A percentile compares a stretch with the other conserved stretches of the same genome.
Evolutionary conservation across 768 basidiomycete species (phyloP).

Genomic region (Strobilomyces echinocephalus): DNA sequence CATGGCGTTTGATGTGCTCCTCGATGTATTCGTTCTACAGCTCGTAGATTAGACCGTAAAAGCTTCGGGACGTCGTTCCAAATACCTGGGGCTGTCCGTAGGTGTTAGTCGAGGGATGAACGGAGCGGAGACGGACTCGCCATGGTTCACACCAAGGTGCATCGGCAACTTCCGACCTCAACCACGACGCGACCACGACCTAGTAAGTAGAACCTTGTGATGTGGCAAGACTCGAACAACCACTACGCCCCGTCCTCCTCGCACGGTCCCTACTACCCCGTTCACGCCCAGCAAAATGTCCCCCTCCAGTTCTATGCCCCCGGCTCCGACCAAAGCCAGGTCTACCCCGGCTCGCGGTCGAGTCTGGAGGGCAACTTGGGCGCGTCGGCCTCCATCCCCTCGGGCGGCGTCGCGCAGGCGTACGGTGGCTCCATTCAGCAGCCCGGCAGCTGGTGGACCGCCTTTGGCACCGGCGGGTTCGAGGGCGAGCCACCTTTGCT

Average conservation of each 20-base stretch:
- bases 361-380: conserved; percentile 70
- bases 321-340: conserved; percentile 50
- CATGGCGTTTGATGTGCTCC: conserved; percentile 96
- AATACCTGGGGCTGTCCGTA: conserved; percentile 62
- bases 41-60: conserved; percentile 6
- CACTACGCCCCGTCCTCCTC: conserved; percentile 57
- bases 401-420: conserved; percentile 40
- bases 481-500: conserved; percentile 95
- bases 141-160: conserved; percentile 18
- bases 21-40: conserved; percentile 97
- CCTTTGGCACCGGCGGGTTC: conserved; percentile 91
- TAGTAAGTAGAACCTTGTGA: conserved; percentile 24
- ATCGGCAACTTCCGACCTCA: conserved; percentile 28
- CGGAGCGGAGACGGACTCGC: conserved; percentile 12
- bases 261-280: conserved; percentile 53
- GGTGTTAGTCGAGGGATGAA: conserved; percentile 10
- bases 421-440: conserved; percentile 74
- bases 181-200: conserved; percentile 11
- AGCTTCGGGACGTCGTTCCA: not conserved
- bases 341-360: conserved; percentile 69
- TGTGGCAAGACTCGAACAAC: conserved; percentile 73
- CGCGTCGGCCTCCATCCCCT: conserved; percentile 48
- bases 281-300: conserved; percentile 43
- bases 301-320: conserved; percentile 79
- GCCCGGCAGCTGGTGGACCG: conserved; percentile 86